Evolutionary conservation across 495 filamentous ascomycete genomes (phyloP).

Genomic region (Cercophora samala): DNA sequence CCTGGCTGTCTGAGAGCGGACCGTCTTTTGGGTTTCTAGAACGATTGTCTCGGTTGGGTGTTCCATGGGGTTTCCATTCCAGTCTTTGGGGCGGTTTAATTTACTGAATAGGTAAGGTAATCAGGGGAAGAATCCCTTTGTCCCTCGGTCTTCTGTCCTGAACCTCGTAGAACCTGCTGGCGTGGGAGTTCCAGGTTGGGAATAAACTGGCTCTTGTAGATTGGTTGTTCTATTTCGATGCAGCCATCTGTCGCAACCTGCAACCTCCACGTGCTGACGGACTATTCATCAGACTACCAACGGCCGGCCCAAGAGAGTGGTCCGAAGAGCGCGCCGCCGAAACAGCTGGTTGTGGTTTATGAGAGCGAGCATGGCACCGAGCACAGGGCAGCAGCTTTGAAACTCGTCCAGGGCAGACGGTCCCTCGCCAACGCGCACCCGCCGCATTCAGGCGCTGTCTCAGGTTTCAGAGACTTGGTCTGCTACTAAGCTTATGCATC

Average conservation of each 20-base stretch:
- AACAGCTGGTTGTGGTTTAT: not conserved
- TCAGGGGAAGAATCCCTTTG: too few relatives aligned
- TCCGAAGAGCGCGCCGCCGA: not conserved
- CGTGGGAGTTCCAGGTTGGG: too few relatives aligned
- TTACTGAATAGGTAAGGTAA: too few relatives aligned
- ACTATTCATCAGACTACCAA: not conserved
- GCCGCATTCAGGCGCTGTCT: slow-evolving; percentile 16
- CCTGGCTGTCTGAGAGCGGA: not conserved
- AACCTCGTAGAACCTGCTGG: too few relatives aligned
- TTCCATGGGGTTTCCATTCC: not conserved
- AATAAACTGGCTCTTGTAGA: not conserved
- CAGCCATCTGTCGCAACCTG: not conserved
- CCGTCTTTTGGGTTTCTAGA: not conserved
- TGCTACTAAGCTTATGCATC: not conserved
- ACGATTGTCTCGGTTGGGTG: not conserved
- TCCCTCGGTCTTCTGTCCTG: too few relatives aligned
- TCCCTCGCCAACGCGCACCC: slow-evolving; percentile 12
- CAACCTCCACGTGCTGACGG: not conserved
- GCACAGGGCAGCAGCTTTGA: slow-evolving; percentile 13
- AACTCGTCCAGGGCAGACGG: slow-evolving; percentile 13
- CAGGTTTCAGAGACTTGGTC: not conserved
- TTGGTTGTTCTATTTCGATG: not conserved
- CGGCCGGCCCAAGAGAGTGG: not conserved
- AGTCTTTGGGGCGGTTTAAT: too few relatives aligned
- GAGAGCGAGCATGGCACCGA: not conserved